Evolutionary conservation across 495 filamentous ascomycete genomes (phyloP).

Genomic region (Thermothielavioides terrestris): DNA sequence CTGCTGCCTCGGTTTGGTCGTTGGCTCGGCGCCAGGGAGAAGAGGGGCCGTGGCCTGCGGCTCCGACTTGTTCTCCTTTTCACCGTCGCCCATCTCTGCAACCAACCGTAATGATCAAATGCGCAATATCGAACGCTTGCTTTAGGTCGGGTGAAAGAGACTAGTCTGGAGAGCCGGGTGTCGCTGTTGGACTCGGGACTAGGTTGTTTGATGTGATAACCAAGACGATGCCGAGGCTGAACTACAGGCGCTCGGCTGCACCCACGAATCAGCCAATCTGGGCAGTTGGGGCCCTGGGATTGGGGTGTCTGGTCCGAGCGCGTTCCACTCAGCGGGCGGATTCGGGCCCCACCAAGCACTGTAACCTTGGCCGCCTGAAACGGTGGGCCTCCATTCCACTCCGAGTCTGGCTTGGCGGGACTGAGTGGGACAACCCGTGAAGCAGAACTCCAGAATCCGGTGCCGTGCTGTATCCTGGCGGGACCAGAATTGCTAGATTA

Average conservation of each 20-base stretch:
- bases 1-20: constrained; percentile 2
- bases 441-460: no score
- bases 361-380: no score
- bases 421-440: no score
- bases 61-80: constrained; percentile 7
- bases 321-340: neutral
- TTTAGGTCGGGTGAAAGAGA: neutral
- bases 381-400: no score
- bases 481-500: no score
- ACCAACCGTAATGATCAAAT: no score
- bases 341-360: neutral
- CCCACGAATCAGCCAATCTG: no score
- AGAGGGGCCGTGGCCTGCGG: neutral
- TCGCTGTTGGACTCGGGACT: neutral
- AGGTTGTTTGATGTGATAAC: neutral
- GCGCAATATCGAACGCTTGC: neutral
- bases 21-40: neutral
- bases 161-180: neutral
- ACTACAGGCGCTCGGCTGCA: neutral
- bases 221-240: neutral
- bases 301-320: neutral
- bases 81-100: constrained; percentile 3
- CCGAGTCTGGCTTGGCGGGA: no score
- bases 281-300: no score
- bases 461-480: no score